phyloP scores from a whole-genome alignment of 176 grass and related monocot species.

The Musa itinerans region DNA sequence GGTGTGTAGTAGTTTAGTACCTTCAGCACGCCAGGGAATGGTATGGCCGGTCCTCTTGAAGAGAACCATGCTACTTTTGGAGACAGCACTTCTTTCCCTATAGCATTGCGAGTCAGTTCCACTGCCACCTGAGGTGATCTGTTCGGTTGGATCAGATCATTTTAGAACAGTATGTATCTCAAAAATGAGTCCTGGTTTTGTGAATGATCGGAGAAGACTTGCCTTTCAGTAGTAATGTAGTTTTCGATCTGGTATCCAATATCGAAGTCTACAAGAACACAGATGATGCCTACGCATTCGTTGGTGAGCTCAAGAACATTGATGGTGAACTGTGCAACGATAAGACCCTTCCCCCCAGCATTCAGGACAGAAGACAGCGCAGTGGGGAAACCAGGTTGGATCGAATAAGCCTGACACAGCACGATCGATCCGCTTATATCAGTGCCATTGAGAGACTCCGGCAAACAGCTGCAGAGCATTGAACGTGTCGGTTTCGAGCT shows the following conservation, averaged over 20 bases:
- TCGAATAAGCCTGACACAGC: neutral
- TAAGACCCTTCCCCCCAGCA: conserved; percentile 6
- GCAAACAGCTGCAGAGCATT: conserved; percentile 8
- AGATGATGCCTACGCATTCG: neutral
- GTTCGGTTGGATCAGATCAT: neutral
- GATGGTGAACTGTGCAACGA: neutral
- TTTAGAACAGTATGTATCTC: neutral
- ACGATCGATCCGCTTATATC: conserved; percentile 3
- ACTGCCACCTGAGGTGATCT: conserved; percentile 2
- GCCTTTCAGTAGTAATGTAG: neutral
- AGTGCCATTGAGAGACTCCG: neutral
- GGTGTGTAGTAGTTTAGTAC: neutral
- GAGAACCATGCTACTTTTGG: conserved; percentile 22
- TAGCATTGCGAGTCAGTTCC: neutral
- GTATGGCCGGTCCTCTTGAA: conserved; percentile 2
- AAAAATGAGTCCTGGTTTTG: no score
- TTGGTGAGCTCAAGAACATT: neutral
- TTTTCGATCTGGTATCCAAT: neutral
- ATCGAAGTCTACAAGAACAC: conserved; percentile 10
- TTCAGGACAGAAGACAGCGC: neutral
- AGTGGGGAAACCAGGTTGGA: neutral
- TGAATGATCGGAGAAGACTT: neutral
- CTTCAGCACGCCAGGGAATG: conserved; percentile 11
- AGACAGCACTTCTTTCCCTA: conserved; percentile 1
- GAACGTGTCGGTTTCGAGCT: neutral